phyloP scores from a whole-genome alignment of 129 eudicot species.

The Saussurea involucrata region DNA sequence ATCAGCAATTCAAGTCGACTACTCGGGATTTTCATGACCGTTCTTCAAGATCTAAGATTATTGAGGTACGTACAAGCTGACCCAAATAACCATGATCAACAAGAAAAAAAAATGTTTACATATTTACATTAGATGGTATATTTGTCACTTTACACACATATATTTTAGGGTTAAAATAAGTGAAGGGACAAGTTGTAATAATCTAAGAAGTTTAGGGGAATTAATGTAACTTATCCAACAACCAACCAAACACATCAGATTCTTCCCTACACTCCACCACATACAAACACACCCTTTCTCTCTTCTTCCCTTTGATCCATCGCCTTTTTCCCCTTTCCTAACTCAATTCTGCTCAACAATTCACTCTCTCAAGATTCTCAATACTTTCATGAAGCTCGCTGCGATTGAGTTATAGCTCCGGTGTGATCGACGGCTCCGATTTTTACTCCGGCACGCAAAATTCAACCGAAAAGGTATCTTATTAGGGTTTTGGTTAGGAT shows the following conservation, averaged over 20 bases:
- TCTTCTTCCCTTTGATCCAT: constrained; percentile 23
- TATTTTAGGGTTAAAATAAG: neutral
- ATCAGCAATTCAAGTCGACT: too few relatives aligned
- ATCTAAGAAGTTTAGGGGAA: constrained; percentile 20
- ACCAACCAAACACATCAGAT: constrained; percentile 58
- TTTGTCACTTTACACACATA: neutral
- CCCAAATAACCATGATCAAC: too few relatives aligned
- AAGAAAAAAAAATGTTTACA: too few relatives aligned
- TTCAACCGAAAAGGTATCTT: constrained; percentile 27
- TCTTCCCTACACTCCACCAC: constrained; percentile 37
- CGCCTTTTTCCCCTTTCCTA: neutral
- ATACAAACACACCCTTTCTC: constrained; percentile 24
- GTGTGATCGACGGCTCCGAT: constrained; percentile 28
- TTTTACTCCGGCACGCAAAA: constrained; percentile 5
- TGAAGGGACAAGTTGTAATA: constrained; percentile 7
- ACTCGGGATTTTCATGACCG: too few relatives aligned
- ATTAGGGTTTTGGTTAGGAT: constrained; percentile 20
- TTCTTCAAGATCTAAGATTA: too few relatives aligned
- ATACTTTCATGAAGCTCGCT: neutral
- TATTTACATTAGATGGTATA: neutral
- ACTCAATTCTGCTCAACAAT: constrained; percentile 13
- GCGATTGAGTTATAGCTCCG: neutral
- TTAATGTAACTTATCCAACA: constrained; percentile 23
- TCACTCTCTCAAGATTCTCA: neutral
- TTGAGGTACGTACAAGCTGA: too few relatives aligned